Percentiles rank a stretch among this genome's conserved stretches.
Evolutionary conservation across 2,329 filamentous ascomycete genomes (phyloP).

Genomic region (Penicillium freii): DNA sequence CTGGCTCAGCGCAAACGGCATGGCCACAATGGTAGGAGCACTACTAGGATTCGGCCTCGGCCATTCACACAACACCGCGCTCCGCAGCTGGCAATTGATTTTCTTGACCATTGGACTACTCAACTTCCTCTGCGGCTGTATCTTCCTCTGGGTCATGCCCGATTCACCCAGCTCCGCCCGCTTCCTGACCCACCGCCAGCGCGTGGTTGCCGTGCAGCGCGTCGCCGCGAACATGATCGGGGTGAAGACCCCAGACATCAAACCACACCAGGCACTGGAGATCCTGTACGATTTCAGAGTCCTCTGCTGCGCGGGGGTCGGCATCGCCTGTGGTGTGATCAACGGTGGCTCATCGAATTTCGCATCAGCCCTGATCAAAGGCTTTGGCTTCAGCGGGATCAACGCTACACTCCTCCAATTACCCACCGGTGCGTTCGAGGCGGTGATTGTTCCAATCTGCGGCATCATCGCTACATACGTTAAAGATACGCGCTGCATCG

Average conservation of each 20-base stretch:
- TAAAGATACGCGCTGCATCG: conserved; percentile 41
- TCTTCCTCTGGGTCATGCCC: conserved; percentile 38
- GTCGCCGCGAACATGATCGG: conserved; percentile 46
- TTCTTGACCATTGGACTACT: conserved; percentile 43
- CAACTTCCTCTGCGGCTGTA: conserved; percentile 46
- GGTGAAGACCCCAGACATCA: conserved; percentile 39
- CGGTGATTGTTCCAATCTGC: conserved; percentile 32
- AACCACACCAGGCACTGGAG: conserved; percentile 40
- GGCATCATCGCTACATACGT: conserved; percentile 47
- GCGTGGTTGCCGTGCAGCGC: conserved; percentile 42
- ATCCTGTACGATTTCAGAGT: conserved; percentile 41
- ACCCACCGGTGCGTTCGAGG: conserved; percentile 37
- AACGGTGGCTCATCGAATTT: conserved; percentile 54
- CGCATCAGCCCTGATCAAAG: conserved; percentile 47
- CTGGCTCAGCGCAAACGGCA: conserved; percentile 40
- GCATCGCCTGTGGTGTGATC: conserved; percentile 47
- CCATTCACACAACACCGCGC: conserved; percentile 28
- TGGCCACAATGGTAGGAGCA: conserved; percentile 40
- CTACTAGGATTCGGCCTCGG: conserved; percentile 38
- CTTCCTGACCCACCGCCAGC: conserved; percentile 41
- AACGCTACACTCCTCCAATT: conserved; percentile 36
- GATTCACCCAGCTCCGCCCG: conserved; percentile 41
- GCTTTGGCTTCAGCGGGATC: conserved; percentile 38
- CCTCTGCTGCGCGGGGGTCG: conserved; percentile 43
- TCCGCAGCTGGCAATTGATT: conserved; percentile 42